Evolutionary conservation across 2,329 filamentous ascomycete species (phyloP), one percentile per base, ranked within the genome.

Genomic region (Bipolaris victoriae): DNA sequence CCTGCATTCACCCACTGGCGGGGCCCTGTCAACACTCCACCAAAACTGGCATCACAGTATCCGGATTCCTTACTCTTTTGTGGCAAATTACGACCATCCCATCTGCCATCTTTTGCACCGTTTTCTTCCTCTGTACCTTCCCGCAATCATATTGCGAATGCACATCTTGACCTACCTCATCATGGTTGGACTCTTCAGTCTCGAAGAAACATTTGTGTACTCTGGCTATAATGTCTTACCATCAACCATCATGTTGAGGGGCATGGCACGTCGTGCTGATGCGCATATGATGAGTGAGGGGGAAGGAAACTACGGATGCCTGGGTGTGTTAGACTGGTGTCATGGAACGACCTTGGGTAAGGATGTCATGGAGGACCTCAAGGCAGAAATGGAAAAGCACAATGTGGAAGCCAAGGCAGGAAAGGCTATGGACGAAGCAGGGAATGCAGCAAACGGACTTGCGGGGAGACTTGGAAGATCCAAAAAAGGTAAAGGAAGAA

Each of bases 131-230:
- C 75, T 86, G 6, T 90, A 90, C 70, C 74, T 90, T 0, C 87
- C 90, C 1, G 84, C 88, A 1, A 76, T 87, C 18, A 63, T 84
- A n/a, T 80, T 91, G 39, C 86, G 87, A 7, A 86, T 88, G 35
- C 90, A 92, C 72, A 81, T 91, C 3, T 79, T 92, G n/a, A 90
- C 88, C 0, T 91, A 88, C 77, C 82, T 90, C 54, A 67, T 90
- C 10, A 84, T 90, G 61, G 79, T 87, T 15, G 81, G 83, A 0
- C 70, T 91, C 24, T 83, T 84, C 60, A 89, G 88, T 2, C 68
- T 87, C 0, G 87, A 91, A 63, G 88, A 91, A 62, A 86, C 86
- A 0, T 78, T 91, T 46, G 80, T 86, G 26, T 86, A 86, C 75
- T 90, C 86, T 0, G 89, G 89, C 0, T 92, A 92, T 75, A 84